Evolutionary conservation across 2,329 filamentous ascomycete genomes (phyloP).

Genomic region (Dactylellina leptospora): DNA sequence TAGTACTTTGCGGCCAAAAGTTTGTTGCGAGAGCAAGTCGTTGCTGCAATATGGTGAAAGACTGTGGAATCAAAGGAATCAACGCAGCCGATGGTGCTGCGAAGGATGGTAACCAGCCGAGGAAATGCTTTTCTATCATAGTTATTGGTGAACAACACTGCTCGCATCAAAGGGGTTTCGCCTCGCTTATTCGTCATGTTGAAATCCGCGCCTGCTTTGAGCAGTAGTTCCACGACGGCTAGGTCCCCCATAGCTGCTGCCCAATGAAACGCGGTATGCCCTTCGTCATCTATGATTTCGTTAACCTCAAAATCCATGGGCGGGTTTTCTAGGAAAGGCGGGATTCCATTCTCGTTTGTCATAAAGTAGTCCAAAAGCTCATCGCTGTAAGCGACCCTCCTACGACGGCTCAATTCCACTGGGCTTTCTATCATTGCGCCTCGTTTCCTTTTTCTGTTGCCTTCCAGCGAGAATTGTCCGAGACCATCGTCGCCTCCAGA

Average conservation of each 20-base stretch:
- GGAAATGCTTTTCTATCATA: conserved; percentile 93
- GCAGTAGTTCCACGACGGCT: conserved; percentile 86
- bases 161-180: conserved; percentile 93
- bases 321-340: conserved; percentile 76
- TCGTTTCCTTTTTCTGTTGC: conserved; percentile 77
- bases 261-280: conserved; percentile 95
- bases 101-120: conserved; percentile 80
- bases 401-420: conserved; percentile 77
- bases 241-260: conserved; percentile 96
- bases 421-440: conserved; percentile 69
- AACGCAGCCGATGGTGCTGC: conserved; percentile 79
- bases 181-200: conserved; percentile 75
- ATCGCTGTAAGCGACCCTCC: conserved; percentile 84
- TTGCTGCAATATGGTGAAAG: conserved; percentile 91
- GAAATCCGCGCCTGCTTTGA: conserved; percentile 79
- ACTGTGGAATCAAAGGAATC: conserved; percentile 86
- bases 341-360: conserved; percentile 79
- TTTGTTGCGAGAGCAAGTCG: conserved; percentile 84
- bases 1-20: conserved; percentile 92
- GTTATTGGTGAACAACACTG: conserved; percentile 96
- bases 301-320: conserved; percentile 88
- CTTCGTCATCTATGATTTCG: conserved; percentile 90
- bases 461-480: conserved; percentile 60
- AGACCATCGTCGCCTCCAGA: conserved; percentile 34
- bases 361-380: conserved; percentile 96